Conservation (phyloP, 1,284 basidiomycete genomes). For the Ustilago bromivora region DNA sequence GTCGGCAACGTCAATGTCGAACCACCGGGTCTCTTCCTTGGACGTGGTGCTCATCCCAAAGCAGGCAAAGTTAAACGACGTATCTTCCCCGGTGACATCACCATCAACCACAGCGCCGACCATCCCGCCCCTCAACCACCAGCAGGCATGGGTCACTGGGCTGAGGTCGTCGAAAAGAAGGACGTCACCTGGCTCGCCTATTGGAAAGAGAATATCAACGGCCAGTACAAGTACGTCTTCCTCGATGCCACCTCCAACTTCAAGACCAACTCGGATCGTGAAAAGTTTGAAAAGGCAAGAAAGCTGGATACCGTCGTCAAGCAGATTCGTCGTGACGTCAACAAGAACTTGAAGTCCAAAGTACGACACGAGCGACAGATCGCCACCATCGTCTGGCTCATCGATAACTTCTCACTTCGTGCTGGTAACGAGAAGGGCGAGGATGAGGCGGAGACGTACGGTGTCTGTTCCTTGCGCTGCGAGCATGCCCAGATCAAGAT, state of each 20-base stretch:
- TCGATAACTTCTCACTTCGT: slow-evolving; percentile 69
- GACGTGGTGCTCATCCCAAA: slow-evolving; percentile 97
- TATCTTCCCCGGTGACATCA: slow-evolving; percentile 65
- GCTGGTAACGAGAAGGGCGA: slow-evolving; percentile 70
- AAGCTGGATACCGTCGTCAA: slow-evolving; percentile 65
- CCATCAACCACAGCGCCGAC: slow-evolving; percentile 68
- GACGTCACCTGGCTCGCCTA: slow-evolving; percentile 68
- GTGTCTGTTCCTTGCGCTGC: slow-evolving; percentile 67
- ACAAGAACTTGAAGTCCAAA: slow-evolving; percentile 65
- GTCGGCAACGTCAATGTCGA: slow-evolving; percentile 98
- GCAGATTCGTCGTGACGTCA: slow-evolving; percentile 62
- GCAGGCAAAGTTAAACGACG: slow-evolving; percentile 93
- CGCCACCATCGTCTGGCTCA: slow-evolving; percentile 69
- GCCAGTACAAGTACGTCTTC: slow-evolving; percentile 68
- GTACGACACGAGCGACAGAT: slow-evolving; percentile 64
- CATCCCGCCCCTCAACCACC: slow-evolving; percentile 65
- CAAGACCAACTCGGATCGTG: slow-evolving; percentile 68
- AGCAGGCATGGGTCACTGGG: slow-evolving; percentile 64
- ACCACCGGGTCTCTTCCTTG: slow-evolving; percentile 95
- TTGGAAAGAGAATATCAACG: slow-evolving; percentile 69
- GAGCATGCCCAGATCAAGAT: slow-evolving; percentile 65
- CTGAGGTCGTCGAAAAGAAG: slow-evolving; percentile 65
- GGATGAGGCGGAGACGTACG: slow-evolving; percentile 69
- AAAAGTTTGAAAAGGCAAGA: slow-evolving; percentile 69
- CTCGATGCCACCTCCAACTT: slow-evolving; percentile 66